Evolutionary conservation across 1,284 basidiomycete species (phyloP).

Genomic region (Puccinia brachypodii): DNA sequence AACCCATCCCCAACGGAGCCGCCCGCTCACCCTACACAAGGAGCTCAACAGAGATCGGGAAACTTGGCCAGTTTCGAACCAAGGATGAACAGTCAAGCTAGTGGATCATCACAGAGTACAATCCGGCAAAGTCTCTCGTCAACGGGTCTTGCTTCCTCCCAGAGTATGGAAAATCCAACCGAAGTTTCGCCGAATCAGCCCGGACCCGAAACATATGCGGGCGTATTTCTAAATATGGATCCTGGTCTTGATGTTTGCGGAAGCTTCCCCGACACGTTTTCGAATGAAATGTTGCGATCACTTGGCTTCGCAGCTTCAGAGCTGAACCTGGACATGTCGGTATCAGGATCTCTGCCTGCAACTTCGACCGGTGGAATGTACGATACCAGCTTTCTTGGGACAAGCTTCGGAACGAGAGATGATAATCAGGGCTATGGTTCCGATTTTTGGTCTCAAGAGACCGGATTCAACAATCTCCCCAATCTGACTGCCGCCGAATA

Average conservation of each 20-base stretch:
- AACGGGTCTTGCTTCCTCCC: not conserved
- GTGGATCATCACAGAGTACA: not conserved
- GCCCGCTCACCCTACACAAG: no score
- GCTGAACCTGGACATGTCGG: not conserved
- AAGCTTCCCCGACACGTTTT: constrained; percentile 16
- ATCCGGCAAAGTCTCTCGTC: not conserved
- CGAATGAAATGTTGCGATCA: constrained; percentile 16
- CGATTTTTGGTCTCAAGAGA: not conserved
- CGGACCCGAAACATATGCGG: not conserved
- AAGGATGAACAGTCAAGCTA: not conserved
- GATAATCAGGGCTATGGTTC: not conserved
- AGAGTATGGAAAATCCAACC: not conserved
- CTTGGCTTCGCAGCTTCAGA: constrained; percentile 13
- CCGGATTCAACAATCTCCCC: not conserved
- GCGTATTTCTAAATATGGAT: not conserved
- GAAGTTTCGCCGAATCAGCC: not conserved
- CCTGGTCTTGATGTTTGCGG: not conserved
- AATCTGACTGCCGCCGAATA: not conserved
- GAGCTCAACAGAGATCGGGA: not conserved
- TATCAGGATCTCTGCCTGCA: not conserved
- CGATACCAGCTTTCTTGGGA: not conserved
- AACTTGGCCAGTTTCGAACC: not conserved
- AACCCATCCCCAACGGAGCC: not conserved
- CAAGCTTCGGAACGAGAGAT: not conserved
- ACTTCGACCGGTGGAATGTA: not conserved